Evolutionary conservation across 2,329 filamentous ascomycete genomes (phyloP), one percentile per base, ranked within the genome.

Genomic region (Aureobasidium musti): DNA sequence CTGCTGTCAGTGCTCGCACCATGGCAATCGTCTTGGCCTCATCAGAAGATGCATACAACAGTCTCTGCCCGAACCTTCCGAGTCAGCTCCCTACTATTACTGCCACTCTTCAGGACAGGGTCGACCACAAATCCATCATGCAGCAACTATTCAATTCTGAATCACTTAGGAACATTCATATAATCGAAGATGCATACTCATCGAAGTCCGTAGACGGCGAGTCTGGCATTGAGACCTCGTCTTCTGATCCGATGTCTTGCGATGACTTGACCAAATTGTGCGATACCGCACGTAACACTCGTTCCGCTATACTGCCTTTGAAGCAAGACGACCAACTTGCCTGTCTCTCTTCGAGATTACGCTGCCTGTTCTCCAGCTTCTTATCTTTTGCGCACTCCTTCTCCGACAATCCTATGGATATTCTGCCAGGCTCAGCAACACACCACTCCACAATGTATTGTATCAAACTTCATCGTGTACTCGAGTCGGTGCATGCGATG

Each of bases 21-120:
- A 79, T 96, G 54, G 92, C 92, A 6, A 84, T 91, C 52, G 89
- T 90, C 71, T 81, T 96, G 54, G 91, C 91, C 8, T 89, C 88
- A 72, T 86, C 90, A 71, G 89, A 92, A 70, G 86, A 92, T 69
- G 87, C 91, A 0, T 87, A 91, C 69, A 81, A 79, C 68, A 86
- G 86, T 17, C 78, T 96, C 1, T 96, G 91, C 71, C 79, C 78
- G 63, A 78, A 81, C 60, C 68, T 74, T 5, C 74, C 76, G 7
- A 73, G 72, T 47, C 26, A 33, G 17, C 17, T 43, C 5, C 28
- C 47, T 13, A 13, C 35, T 3, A n/a, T 30, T 17, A 10, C 30
- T 50, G 23, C 60, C 33, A 47, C 23, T 17, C 21, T 23, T 23
- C 63, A 69, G 19, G 26, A 63, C 3, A 68, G 70, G 45, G 23